phyloP scores from a whole-genome alignment of 805 yeast genomes.

The Pichia nanzhaoensis region DNA sequence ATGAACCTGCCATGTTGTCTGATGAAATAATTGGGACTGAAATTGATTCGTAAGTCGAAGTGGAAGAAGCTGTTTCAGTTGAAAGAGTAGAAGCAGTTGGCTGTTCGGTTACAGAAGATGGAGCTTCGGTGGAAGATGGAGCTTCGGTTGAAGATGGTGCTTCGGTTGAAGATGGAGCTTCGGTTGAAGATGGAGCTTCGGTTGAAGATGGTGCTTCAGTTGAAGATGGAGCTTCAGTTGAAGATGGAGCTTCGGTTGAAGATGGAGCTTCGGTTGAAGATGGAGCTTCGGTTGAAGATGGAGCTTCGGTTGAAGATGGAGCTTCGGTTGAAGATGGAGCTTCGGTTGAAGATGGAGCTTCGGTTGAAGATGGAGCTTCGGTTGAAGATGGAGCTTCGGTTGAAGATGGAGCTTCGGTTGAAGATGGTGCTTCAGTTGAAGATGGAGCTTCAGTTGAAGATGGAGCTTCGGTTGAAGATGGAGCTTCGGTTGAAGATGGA shows the following conservation, averaged over 20 bases:
- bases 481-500: too few species aligned
- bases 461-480: too few species aligned
- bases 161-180: conserved; percentile 18
- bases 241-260: conserved; percentile 12
- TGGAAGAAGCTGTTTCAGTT: conserved; percentile 25
- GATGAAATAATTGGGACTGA: conserved; percentile 17
- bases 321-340: conserved; percentile 16
- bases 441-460: too few species aligned
- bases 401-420: conserved; percentile 18
- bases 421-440: conserved; percentile 23
- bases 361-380: conserved; percentile 7
- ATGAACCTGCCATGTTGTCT: conserved; percentile 22
- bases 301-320: conserved; percentile 19
- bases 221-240: conserved; percentile 18
- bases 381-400: conserved; percentile 20
- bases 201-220: conserved; percentile 25
- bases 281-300: conserved; percentile 13
- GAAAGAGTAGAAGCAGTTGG: conserved; percentile 15
- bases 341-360: conserved; percentile 9
- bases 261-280: conserved; percentile 5
- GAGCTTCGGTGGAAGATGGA: conserved; percentile 9
- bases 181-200: conserved; percentile 16
- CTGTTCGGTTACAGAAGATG: conserved; percentile 15
- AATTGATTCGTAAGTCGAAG: conserved; percentile 14
- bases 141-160: conserved; percentile 5